Evolutionary conservation across 2,329 filamentous ascomycete genomes (phyloP).

Genomic region (Hirsutella rhossiliensis): DNA sequence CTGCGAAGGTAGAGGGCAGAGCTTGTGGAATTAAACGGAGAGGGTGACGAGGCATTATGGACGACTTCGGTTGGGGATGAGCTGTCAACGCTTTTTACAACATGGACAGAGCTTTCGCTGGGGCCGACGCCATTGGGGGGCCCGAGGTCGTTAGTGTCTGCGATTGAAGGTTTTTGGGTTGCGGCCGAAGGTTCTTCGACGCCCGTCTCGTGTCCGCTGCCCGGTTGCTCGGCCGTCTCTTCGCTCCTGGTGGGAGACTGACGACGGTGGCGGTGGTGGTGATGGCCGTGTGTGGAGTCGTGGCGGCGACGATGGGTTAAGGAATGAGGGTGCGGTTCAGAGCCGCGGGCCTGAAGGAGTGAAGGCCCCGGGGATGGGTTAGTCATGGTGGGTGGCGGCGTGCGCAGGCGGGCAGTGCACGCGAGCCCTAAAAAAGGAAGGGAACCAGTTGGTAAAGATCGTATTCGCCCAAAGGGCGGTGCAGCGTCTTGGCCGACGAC

Average conservation of each 20-base stretch:
- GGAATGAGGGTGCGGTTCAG: conserved; percentile 8
- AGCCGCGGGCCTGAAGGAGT: conserved; percentile 23
- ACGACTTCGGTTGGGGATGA: too few relatives aligned
- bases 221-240: neutral
- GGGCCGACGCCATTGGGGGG: too few relatives aligned
- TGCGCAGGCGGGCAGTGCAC: conserved; percentile 12
- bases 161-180: too few relatives aligned
- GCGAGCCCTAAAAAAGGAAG: neutral
- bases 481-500: neutral
- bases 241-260: neutral
- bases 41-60: too few relatives aligned
- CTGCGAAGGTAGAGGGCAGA: conserved; percentile 32
- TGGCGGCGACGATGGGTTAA: conserved; percentile 7
- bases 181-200: too few relatives aligned
- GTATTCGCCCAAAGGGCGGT: conserved; percentile 4
- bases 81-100: too few relatives aligned
- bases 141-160: too few relatives aligned
- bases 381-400: conserved; percentile 17
- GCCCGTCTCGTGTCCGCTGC: too few relatives aligned
- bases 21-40: conserved; percentile 8
- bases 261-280: conserved; percentile 7
- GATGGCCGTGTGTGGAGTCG: conserved; percentile 6
- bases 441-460: conserved; percentile 5
- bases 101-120: too few relatives aligned
- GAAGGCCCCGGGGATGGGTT: conserved; percentile 22